phyloP scores from a whole-genome alignment of 1,284 basidiomycete species.

The Singerocomus inundabilis region DNA sequence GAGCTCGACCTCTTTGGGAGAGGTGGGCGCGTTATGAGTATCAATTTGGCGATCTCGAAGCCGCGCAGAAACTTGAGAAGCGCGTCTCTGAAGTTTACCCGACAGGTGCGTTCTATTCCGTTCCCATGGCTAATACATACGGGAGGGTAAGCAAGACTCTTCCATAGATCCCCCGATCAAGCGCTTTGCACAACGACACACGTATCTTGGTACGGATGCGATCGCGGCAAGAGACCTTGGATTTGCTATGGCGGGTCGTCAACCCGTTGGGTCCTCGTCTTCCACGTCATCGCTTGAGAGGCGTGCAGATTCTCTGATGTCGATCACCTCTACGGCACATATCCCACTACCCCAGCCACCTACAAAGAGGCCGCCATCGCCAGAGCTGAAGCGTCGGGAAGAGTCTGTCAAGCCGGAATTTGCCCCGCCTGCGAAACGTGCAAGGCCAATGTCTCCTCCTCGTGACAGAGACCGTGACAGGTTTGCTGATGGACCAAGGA shows the following conservation, averaged over 20 bases:
- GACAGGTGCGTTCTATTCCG: constrained; percentile 49
- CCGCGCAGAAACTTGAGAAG: constrained; percentile 85
- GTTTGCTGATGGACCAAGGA: constrained; percentile 45
- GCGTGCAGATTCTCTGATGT: constrained; percentile 50
- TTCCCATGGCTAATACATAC: neutral
- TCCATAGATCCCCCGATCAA: constrained; percentile 81
- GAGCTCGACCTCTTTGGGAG: constrained; percentile 89
- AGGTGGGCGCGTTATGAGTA: constrained; percentile 96
- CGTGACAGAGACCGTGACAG: constrained; percentile 50
- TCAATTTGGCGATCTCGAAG: constrained; percentile 90
- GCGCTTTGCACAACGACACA: constrained; percentile 86
- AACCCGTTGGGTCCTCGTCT: constrained; percentile 28
- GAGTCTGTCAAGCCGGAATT: constrained; percentile 41
- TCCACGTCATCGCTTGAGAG: constrained; percentile 36
- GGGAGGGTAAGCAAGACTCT: no score
- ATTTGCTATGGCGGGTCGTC: constrained; percentile 53
- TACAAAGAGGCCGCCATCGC: constrained; percentile 23
- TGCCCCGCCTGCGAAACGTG: constrained; percentile 53
- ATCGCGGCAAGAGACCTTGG: constrained; percentile 90
- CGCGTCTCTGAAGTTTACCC: constrained; percentile 88
- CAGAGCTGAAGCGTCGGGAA: constrained; percentile 45
- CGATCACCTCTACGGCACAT: constrained; percentile 37
- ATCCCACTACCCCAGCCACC: constrained; percentile 21
- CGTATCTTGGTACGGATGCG: constrained; percentile 85
- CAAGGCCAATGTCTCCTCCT: constrained; percentile 50